Evolutionary conservation across 257 asterid species (phyloP), one percentile per base, ranked within the genome.

Genomic region (Verbena officinalis): DNA sequence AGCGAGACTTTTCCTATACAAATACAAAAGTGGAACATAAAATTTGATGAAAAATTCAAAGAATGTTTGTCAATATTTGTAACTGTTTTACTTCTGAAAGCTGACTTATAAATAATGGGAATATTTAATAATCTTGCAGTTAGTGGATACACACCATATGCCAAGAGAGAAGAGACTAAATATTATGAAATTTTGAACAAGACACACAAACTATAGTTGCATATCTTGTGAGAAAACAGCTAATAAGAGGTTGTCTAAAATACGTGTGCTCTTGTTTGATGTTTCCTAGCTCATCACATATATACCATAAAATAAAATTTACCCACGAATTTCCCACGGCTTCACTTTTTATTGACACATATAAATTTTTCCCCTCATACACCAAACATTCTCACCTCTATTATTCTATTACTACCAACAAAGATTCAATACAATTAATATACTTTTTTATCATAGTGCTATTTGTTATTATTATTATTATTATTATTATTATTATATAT

Each of bases 271-370:
- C 7, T 5, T 5, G 4, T 27, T 5, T 27, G 2, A 2, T 2
- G 33, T 36, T 36, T 36, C 7, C 11, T 30, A 7, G 7, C 36
- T 12, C 51, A 9, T 36, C 51, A 12, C 61, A 27, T 12, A 57
- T 19, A 10, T 8, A 7, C 52, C 7, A 15, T n/a, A n/a, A n/a
- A n/a, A n/a, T n/a, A n/a, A 27, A 15, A 40, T 9, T 74, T 55
- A 67, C 66, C 78, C 75, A 63, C 82, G 78, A 77, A 48, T 77
- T 69, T 59, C 82, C 79, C 82, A 55, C 82, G 82, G 54, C 38
- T 68, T 52, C 12, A 9, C 0, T 42, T 60, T 44, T 12, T 57
- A 8, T 38, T 1, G n/a, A 14, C 45, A 38, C 49, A 39, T 9
- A 36, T 14, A 21, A 19, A 15, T 20, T 42, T 6, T 22, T 16